These are phyloP conservation scores for Sphagnum fallax DNA, from an alignment of 228 moss, liverwort and hornwort genomes.

Conservation along the genomic window DNA sequence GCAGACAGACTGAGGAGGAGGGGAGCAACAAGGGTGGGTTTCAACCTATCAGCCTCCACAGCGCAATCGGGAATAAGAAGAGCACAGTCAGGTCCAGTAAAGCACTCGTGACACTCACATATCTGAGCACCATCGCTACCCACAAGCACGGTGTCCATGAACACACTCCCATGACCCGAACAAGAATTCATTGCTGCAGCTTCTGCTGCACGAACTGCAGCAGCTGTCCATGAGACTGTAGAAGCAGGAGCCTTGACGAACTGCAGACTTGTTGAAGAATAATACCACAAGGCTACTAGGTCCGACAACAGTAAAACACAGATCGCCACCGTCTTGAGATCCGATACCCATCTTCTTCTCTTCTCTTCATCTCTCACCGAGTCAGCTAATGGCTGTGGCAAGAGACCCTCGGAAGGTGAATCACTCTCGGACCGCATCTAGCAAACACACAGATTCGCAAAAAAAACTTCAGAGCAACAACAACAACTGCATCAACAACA, in stretches of 20 bases:
- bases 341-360: too few species aligned
- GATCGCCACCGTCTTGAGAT: constrained; percentile 6
- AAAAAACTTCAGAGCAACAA: too few species aligned
- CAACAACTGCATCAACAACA: too few species aligned
- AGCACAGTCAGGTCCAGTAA: constrained; percentile 35
- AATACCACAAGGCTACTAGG: constrained; percentile 7
- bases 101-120: constrained; percentile 40
- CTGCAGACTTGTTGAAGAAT: too few species aligned
- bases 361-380: too few species aligned
- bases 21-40: too few species aligned
- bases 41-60: constrained; percentile 23
- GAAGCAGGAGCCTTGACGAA: constrained; percentile 1
- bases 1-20: too few species aligned
- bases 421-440: too few species aligned
- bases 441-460: too few species aligned
- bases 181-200: constrained; percentile 26
- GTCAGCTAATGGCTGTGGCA: too few species aligned
- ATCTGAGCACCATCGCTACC: constrained; percentile 16
- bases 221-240: constrained; percentile 17
- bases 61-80: constrained; percentile 17
- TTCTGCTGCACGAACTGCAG: constrained; percentile 32
- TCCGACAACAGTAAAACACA: constrained; percentile 10
- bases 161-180: constrained; percentile 46
- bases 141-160: constrained; percentile 23
- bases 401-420: too few species aligned